These are phyloP conservation scores for Trametes punicea DNA, from an alignment of 768 basidiomycete genomes.

Conservation along the genomic window DNA sequence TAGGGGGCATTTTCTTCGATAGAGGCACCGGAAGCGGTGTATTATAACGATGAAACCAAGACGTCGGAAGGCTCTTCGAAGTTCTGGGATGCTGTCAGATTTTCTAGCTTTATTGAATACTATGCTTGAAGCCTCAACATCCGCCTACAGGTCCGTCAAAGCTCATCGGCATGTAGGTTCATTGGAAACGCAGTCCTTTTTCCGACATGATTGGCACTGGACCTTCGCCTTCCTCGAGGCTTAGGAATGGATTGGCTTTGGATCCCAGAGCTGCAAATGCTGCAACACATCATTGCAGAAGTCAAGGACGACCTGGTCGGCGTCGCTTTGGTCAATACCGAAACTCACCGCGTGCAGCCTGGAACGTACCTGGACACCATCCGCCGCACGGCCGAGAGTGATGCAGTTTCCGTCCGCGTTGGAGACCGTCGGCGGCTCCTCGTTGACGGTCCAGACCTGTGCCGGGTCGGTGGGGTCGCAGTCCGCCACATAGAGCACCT, in stretches of 20 bases:
- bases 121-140: too few relatives aligned
- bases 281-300: conserved; percentile 1
- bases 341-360: not conserved
- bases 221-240: not conserved
- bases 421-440: conserved; percentile 10
- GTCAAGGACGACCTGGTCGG: not conserved
- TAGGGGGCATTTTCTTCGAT: conserved; percentile 64
- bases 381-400: conserved; percentile 11
- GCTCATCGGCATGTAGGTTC: too few relatives aligned
- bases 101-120: too few relatives aligned
- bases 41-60: conserved; percentile 34
- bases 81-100: too few relatives aligned
- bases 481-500: conserved; percentile 9
- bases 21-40: conserved; percentile 68
- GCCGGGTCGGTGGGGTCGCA: conserved; percentile 6
- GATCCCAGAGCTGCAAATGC: conserved; percentile 6
- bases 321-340: not conserved
- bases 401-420: conserved; percentile 19
- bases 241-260: conserved; percentile 2
- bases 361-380: conserved; percentile 1
- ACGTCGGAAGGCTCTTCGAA: not conserved
- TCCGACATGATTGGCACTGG: too few relatives aligned
- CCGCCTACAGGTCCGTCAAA: too few relatives aligned
- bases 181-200: too few relatives aligned
- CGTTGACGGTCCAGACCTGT: conserved; percentile 15